Evolutionary conservation across 169 alveolate genomes (phyloP).

Genomic region (Plasmodium gallinaceum): DNA sequence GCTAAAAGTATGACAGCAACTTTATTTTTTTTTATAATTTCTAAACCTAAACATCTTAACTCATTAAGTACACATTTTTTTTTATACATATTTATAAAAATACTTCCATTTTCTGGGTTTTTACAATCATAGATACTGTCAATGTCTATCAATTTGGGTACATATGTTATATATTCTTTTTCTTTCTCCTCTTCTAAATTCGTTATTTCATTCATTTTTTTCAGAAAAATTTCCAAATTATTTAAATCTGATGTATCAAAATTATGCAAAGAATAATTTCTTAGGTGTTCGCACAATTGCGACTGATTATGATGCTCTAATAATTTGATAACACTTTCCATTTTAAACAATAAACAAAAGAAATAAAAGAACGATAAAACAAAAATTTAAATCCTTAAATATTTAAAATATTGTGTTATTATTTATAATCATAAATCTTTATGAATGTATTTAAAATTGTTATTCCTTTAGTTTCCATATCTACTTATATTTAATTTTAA

Average conservation of each 20-base stretch:
- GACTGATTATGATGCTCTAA: conserved; percentile 31
- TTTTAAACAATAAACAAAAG: neutral
- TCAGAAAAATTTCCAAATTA: conserved; percentile 21
- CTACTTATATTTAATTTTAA: too few species aligned
- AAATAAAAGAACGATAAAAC: neutral
- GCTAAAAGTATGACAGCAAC: conserved; percentile 82
- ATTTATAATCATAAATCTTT: too few species aligned
- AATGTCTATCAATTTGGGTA: conserved; percentile 35
- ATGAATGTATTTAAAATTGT: too few species aligned
- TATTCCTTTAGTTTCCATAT: too few species aligned
- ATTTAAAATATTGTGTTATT: too few species aligned
- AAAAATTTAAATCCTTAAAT: too few species aligned
- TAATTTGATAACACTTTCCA: conserved; percentile 31
- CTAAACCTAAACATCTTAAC: conserved; percentile 51
- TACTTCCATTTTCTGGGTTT: conserved; percentile 46
- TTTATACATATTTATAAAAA: conserved; percentile 40
- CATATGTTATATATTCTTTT: conserved; percentile 10
- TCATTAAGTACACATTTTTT: conserved; percentile 38
- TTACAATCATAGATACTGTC: conserved; percentile 39
- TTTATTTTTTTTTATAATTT: conserved; percentile 60
- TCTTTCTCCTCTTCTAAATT: conserved; percentile 8
- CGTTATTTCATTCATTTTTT: conserved; percentile 26
- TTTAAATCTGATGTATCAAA: conserved; percentile 7
- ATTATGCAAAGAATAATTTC: neutral
- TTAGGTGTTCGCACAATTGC: conserved; percentile 1